Evolutionary conservation across 164 flowering plant genomes (phyloP), one percentile per base, ranked within the genome.

Genomic region (Piper betle): DNA sequence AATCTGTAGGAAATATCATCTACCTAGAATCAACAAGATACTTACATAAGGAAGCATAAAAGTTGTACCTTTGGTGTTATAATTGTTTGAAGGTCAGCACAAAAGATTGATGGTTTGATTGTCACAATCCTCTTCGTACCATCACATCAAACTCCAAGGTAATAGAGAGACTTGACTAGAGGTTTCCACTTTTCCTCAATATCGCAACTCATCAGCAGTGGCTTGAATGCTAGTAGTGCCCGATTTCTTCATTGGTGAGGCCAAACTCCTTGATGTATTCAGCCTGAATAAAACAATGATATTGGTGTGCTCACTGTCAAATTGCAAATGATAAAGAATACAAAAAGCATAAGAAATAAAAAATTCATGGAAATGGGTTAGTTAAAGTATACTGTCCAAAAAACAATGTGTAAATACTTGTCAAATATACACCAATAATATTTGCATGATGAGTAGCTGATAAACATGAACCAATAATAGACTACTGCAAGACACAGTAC

Each of bases 161-260:
- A 93, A 69, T 90, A 88, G 1, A 93, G 71, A 63, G 83, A 90
- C 79, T 83, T 90, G 50, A 93, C 81, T 54, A 87, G 85, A 69
- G 97, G 98, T 73, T 84, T 87, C 97, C 96, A 93, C 76, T 80
- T 79, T 54, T 81, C 84, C 68, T 90, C 96, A 62, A 90, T 87
- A 79, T 94, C 77, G 68, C 91, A 86, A 50, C 78, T 83, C 94
- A 93, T 87, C 74, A 93, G 63, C 3, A 86, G 86, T n/a, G 98
- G 98, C 71, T 77, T 87, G 62, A 81, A 83, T 53, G 97, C 92
- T 18, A 93, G 65, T 52, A 93, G 71, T 80, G 75, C 41, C 94
- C 86, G 62, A 83, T 78, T 38, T 84, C 90, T 75, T 87, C 87
- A 39, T 57, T 50, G 41, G 66, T 71, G 50, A 90, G 81, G 54